Base-by-base conservation (phyloP, 2,329 filamentous ascomycete species). In the Fusarium transvaalense region DNA sequence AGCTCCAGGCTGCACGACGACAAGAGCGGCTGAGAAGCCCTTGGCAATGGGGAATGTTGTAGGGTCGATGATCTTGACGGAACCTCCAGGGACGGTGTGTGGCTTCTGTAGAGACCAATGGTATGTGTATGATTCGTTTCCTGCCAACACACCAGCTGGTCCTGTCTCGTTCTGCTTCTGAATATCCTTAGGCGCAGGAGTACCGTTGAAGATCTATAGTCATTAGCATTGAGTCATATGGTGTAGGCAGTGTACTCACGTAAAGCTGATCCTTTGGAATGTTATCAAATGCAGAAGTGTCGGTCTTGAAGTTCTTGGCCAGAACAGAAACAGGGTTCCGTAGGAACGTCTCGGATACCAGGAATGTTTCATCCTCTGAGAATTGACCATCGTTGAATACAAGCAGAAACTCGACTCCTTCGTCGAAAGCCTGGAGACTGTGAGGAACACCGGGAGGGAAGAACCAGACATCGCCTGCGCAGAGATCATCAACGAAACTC, bases 91-190 rank as follows among this genome's bases (percentile, higher is more conserved):
- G 6, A 62, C 57, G 2, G 60, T 61, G 38, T 62, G 60, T 2
- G 60, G 47, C 5, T 62, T 47, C 14, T 62, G 60, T 6, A 47
- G 60, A 42, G 59, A 62, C 59, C 59, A 62, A 13, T 62, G 59
- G n/a, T 62, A 62, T 1, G 59, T 62, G 47, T 55, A 62, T n/a
- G 59, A 61, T 10, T 29, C 39, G 13, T 61, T 54, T 3, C 60
- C 60, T 1, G 8, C 32, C 14, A 62, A 3, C 0, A 3, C n/a
- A 6, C 57, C 60, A 4, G 57, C 48, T 6, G 48, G n/a, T 3
- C 47, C 37, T 8, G 57, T 63, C 3, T 41, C 25, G 10, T 47
- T 62, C 12, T 62, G 60, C 23, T 63, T 56, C 27, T 63, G 14
- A 0, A 62, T 63, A 19, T 62, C 60, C 5, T 63, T 56, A 5